Base-by-base conservation (phyloP, 768 basidiomycete genomes). In the Hypsizygus marmoreus region DNA sequence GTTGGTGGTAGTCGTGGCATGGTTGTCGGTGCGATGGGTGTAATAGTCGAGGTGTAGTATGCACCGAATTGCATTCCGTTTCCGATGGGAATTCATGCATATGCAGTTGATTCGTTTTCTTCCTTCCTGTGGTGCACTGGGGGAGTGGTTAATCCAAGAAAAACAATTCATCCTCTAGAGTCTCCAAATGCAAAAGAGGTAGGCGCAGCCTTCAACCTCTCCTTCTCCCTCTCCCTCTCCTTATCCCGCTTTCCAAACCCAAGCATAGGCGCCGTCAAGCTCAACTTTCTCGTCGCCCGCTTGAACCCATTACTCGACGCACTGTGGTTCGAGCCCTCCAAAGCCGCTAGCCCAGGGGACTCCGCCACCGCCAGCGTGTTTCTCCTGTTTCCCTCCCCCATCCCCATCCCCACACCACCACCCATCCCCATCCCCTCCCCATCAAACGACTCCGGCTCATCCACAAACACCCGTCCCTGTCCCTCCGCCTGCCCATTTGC, bases 201-300 rank as follows among this genome's bases (percentile, higher is more conserved):
- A 13, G 50, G 45, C 38, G 17, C 53, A 49, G 40, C 52, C 49
- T 48, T 54, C 45, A 52, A 50, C 47, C 31, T 37, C 47, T 70
- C 70, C 49, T 64, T 68, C 17, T 73, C 72, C 53, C 68, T 73
- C 17, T 72, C 68, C 58, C 72, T 74, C 25, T 82, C 78, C 60
- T 76, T 81, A 43, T 84, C 79, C 55, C 68, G 74, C 65, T 66
- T 77, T 62, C 73, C 75, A 68, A 73, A 77, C 59, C 73, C 74
- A 51, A 88, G 77, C 38, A 81, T 79, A 38, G 82, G 80, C 39
- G 77, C 73, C 17, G 76, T 76, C 45, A 89, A 61, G 61, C 88
- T 90, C 65, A 90, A 64, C 68, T 90, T 89, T 44, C 86, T 72
- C 57, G 69, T 75, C 48, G 79, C 70, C 31, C 69, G 67, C 57